These are phyloP conservation scores for Acacia crassicarpa DNA, from an alignment of 306 rosid genomes.

Conservation along the genomic window DNA sequence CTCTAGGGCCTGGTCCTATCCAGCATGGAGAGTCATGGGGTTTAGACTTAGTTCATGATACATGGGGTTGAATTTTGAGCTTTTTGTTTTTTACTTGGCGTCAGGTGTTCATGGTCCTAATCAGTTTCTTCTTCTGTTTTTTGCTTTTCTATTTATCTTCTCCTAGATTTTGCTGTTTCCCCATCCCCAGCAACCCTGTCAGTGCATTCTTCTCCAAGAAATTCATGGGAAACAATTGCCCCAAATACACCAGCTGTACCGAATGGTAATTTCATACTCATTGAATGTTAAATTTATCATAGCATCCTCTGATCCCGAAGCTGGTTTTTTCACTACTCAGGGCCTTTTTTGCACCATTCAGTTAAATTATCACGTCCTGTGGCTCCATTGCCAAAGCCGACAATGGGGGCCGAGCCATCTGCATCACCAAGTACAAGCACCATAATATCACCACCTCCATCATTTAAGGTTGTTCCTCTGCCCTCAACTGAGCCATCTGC, in stretches of 20 bases:
- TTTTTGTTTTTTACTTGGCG: background rate
- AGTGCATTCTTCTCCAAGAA: slow-evolving; percentile 43
- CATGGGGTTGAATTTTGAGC: slow-evolving; percentile 17
- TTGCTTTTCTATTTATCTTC: slow-evolving; percentile 17
- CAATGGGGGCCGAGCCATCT: slow-evolving; percentile 44
- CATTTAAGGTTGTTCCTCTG: background rate
- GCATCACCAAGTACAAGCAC: slow-evolving; percentile 51
- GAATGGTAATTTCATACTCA: slow-evolving; percentile 49
- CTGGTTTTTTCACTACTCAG: slow-evolving; percentile 46
- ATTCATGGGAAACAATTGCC: slow-evolving; percentile 37
- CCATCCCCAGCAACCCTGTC: slow-evolving; percentile 53
- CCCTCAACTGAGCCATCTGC: slow-evolving; percentile 15
- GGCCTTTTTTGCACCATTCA: slow-evolving; percentile 48
- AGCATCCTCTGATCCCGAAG: slow-evolving; percentile 22
- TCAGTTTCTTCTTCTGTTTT: background rate
- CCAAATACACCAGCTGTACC: slow-evolving; percentile 52
- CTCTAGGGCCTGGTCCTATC: slow-evolving; percentile 52
- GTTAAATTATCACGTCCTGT: slow-evolving; percentile 43
- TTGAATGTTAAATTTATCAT: slow-evolving; percentile 18
- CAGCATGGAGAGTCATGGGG: slow-evolving; percentile 43
- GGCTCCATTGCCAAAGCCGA: slow-evolving; percentile 42
- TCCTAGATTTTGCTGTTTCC: slow-evolving; percentile 49
- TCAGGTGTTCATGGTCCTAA: background rate
- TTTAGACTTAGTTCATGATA: background rate
- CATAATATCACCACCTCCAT: slow-evolving; percentile 28